A percentile compares a stretch with the other conserved stretches of the same genome.
Conservation (phyloP, 1,139 yeast species). For the Barnettozyma hawaiiensis region DNA sequence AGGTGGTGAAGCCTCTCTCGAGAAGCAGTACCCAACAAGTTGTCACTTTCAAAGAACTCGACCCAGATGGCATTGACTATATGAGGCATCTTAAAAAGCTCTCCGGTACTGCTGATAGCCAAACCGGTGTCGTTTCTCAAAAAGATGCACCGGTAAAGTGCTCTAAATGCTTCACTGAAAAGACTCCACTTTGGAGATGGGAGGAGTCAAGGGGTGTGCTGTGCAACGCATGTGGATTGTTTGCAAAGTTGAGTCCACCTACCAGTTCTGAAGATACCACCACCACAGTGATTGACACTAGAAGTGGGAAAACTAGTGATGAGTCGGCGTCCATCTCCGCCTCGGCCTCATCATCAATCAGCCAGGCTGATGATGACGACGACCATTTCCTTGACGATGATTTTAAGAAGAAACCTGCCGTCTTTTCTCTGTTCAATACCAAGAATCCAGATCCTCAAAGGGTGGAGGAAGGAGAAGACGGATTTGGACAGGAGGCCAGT, state of each 20-base stretch:
- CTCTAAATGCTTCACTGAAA: constrained; percentile 80
- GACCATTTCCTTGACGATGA: background rate
- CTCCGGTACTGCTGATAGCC: background rate
- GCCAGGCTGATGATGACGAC: background rate
- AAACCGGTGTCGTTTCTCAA: background rate
- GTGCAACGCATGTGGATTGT: constrained; percentile 92
- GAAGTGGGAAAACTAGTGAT: background rate
- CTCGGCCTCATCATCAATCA: no score
- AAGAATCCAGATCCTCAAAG: background rate
- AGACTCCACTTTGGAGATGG: constrained; percentile 91
- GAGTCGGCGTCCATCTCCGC: no score
- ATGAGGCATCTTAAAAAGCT: background rate
- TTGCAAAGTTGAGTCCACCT: constrained; percentile 73
- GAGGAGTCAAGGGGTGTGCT: constrained; percentile 86
- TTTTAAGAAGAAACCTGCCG: background rate
- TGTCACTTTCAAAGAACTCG: background rate
- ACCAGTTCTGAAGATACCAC: background rate
- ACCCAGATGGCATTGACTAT: background rate
- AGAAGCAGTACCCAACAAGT: background rate
- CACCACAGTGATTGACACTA: background rate
- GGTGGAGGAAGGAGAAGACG: background rate
- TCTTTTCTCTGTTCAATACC: background rate
- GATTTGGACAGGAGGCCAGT: background rate
- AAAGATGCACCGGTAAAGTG: constrained; percentile 34
- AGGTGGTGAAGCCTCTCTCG: background rate